Conservation (phyloP, 805 yeast species). For the Candida ovalis region DNA sequence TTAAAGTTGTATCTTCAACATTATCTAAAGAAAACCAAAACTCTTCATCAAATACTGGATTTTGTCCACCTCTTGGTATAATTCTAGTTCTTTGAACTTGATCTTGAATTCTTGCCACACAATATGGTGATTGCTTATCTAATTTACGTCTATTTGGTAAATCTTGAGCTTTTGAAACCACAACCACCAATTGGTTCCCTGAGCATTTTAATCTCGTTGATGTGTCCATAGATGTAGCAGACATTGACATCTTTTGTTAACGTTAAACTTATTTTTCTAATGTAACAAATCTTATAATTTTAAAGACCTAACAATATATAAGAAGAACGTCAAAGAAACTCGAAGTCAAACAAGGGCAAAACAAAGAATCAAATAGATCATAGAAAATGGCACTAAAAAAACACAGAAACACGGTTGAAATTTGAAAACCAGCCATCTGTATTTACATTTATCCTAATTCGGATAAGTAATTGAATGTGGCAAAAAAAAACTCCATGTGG, state of each 20-base stretch:
- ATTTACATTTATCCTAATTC: constrained; percentile 8
- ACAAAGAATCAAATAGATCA: no score
- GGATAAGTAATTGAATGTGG: constrained; percentile 3
- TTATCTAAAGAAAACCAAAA: constrained; percentile 62
- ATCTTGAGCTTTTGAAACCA: constrained; percentile 78
- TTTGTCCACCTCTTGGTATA: constrained; percentile 87
- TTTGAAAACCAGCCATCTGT: constrained; percentile 6
- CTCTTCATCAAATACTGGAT: constrained; percentile 84
- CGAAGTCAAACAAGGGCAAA: no score
- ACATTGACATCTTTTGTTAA: background rate
- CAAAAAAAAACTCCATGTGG: background rate
- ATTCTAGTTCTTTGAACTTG: constrained; percentile 76
- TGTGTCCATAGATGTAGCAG: background rate
- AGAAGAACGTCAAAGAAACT: no score
- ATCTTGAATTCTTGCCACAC: constrained; percentile 76
- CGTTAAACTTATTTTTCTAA: background rate
- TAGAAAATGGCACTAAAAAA: background rate
- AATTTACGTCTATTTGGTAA: constrained; percentile 80
- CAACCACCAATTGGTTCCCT: constrained; percentile 58
- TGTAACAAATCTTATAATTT: background rate
- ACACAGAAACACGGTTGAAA: background rate
- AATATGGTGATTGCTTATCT: constrained; percentile 93
- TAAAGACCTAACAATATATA: background rate
- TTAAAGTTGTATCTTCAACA: constrained; percentile 59
- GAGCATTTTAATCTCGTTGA: background rate